Evolutionary conservation across 768 basidiomycete genomes (phyloP).

Genomic region (Russula sp.): DNA sequence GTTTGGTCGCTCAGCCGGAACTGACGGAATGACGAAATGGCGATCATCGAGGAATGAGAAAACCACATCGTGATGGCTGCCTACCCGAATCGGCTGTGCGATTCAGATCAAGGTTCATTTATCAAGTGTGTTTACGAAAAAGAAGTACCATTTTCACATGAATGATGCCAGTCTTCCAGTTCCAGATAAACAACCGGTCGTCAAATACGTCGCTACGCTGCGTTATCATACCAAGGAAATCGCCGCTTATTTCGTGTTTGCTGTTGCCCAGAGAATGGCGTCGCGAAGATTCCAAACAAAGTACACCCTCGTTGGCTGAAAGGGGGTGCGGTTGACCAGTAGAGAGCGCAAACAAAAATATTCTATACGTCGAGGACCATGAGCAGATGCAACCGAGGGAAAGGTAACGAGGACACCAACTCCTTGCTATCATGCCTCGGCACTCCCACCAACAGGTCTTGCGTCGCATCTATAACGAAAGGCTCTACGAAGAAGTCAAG

Average conservation of each 20-base stretch:
- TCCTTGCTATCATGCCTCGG: background rate
- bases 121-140: background rate
- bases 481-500: background rate
- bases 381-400: background rate
- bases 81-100: slow-evolving; percentile 6
- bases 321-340: slow-evolving; percentile 12
- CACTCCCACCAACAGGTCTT: slow-evolving; percentile 6
- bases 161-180: slow-evolving; percentile 14
- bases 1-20: background rate
- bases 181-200: slow-evolving; percentile 12
- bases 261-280: background rate
- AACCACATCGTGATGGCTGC: background rate
- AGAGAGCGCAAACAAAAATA: background rate
- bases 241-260: slow-evolving; percentile 9
- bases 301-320: background rate
- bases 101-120: background rate
- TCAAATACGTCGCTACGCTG: background rate
- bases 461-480: slow-evolving; percentile 1
- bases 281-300: background rate
- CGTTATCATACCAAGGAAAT: slow-evolving; percentile 8
- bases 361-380: background rate
- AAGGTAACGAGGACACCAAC: background rate
- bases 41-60: slow-evolving; percentile 13
- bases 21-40: background rate
- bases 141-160: slow-evolving; percentile 9